These are phyloP conservation scores for Agapanthus africanus DNA, from an alignment of 106 monocot genomes.

Conservation along the genomic window DNA sequence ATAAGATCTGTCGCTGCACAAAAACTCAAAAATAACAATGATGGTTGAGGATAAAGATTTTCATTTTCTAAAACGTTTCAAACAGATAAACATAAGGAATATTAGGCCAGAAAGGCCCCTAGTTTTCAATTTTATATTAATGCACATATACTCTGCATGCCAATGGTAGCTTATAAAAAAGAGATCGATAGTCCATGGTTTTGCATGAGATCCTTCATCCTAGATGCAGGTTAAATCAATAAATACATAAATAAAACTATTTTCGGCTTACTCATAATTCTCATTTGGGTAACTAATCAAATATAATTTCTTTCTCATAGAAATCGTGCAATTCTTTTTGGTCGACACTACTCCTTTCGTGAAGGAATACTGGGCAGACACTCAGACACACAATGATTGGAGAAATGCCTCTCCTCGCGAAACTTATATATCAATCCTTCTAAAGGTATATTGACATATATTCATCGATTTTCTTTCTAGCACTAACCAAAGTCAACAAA, in stretches of 20 bases:
- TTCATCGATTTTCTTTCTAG: not conserved
- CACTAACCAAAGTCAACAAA: not conserved
- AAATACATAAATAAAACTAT: not conserved
- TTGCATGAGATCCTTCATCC: constrained; percentile 70
- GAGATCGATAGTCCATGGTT: constrained; percentile 52
- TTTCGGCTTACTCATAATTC: not conserved
- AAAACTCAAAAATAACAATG: too few species aligned
- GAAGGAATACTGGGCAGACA: constrained; percentile 32
- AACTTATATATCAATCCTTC: constrained; percentile 39
- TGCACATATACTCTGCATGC: too few species aligned
- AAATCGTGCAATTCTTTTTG: constrained; percentile 55
- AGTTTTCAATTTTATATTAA: too few species aligned
- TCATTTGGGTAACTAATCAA: not conserved
- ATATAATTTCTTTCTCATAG: too few species aligned
- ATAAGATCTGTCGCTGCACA: too few species aligned
- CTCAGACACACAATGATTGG: constrained; percentile 31
- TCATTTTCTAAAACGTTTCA: too few species aligned
- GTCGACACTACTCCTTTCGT: constrained; percentile 63
- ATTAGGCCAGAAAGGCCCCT: too few species aligned
- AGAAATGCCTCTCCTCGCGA: constrained; percentile 38
- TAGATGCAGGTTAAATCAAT: constrained; percentile 46
- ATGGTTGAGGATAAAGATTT: too few species aligned
- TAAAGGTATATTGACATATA: constrained; percentile 40
- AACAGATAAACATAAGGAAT: too few species aligned
- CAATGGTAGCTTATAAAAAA: too few species aligned